Percentiles rank a stretch among this genome's conserved stretches.
phyloP scores from a whole-genome alignment of 257 asterid species.

The Buddleja alternifolia region DNA sequence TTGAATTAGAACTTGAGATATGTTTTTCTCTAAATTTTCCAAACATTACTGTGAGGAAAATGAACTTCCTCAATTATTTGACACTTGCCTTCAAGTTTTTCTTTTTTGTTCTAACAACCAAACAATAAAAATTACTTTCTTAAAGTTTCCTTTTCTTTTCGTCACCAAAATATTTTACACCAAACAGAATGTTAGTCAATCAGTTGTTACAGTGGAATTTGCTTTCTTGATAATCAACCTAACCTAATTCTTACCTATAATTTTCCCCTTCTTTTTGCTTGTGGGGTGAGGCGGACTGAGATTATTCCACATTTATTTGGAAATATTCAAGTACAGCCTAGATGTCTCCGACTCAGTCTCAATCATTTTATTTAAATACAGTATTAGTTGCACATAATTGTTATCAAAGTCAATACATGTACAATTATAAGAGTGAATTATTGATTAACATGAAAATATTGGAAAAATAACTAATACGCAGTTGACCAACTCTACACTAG shows the following conservation, averaged over 20 bases:
- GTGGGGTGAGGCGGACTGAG: background rate
- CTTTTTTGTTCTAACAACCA: too few relatives aligned
- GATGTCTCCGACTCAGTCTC: background rate
- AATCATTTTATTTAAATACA: background rate
- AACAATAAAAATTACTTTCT: too few relatives aligned
- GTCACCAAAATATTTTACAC: too few relatives aligned
- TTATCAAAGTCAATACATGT: conserved; percentile 16
- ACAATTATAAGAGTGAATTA: background rate
- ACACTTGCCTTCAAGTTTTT: too few relatives aligned
- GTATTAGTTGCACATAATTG: conserved; percentile 7
- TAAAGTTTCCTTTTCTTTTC: too few relatives aligned
- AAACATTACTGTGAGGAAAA: too few relatives aligned
- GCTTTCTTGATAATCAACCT: conserved; percentile 34
- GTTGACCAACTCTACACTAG: conserved; percentile 36
- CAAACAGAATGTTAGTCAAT: conserved; percentile 12
- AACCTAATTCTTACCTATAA: conserved; percentile 22
- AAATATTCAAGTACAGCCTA: background rate
- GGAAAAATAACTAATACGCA: conserved; percentile 29
- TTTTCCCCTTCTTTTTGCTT: background rate
- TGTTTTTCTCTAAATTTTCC: too few relatives aligned
- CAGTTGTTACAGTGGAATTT: conserved; percentile 30
- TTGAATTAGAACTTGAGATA: too few relatives aligned
- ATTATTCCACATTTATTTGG: background rate
- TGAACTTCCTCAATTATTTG: too few relatives aligned
- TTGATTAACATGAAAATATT: conserved; percentile 25